Percentiles rank a stretch among this genome's conserved stretches.
Evolutionary conservation across 2,329 filamentous ascomycete species (phyloP).

Genomic region (Acephala macrosclerotiorum): DNA sequence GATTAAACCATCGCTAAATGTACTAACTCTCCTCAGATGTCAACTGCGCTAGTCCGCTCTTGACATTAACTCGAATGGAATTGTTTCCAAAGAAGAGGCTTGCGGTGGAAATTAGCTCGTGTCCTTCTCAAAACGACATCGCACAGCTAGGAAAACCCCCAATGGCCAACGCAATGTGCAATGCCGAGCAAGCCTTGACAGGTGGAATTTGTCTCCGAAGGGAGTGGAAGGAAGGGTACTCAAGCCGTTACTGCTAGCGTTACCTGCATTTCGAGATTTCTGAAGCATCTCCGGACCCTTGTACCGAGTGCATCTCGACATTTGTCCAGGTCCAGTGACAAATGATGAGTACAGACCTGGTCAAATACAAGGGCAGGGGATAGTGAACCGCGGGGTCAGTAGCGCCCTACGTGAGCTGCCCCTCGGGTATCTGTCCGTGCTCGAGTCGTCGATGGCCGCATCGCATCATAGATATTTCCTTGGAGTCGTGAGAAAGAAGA

Average conservation of each 20-base stretch:
- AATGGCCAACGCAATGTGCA: background rate
- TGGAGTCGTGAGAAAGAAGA: background rate
- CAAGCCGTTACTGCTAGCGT: conserved; percentile 1
- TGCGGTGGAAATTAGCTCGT: too few relatives aligned
- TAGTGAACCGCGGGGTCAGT: conserved; percentile 13
- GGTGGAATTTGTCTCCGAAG: background rate
- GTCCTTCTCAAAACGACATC: too few relatives aligned
- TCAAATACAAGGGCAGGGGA: background rate
- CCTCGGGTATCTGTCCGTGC: conserved; percentile 5
- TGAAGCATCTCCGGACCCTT: conserved; percentile 15
- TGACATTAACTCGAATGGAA: background rate
- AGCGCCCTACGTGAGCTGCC: conserved; percentile 7
- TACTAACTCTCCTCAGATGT: too few relatives aligned
- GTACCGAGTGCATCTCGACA: background rate
- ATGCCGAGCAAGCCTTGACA: background rate
- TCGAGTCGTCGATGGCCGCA: background rate
- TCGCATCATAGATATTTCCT: conserved; percentile 11
- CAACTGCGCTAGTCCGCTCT: too few relatives aligned
- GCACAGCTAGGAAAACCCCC: too few relatives aligned
- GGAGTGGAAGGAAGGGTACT: background rate
- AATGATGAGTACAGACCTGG: background rate
- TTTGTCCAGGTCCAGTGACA: conserved; percentile 11
- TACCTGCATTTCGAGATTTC: conserved; percentile 7
- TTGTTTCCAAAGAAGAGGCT: background rate
- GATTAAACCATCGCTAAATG: background rate